Conservation (phyloP, 805 yeast species). For the Candida sanyiensis region DNA sequence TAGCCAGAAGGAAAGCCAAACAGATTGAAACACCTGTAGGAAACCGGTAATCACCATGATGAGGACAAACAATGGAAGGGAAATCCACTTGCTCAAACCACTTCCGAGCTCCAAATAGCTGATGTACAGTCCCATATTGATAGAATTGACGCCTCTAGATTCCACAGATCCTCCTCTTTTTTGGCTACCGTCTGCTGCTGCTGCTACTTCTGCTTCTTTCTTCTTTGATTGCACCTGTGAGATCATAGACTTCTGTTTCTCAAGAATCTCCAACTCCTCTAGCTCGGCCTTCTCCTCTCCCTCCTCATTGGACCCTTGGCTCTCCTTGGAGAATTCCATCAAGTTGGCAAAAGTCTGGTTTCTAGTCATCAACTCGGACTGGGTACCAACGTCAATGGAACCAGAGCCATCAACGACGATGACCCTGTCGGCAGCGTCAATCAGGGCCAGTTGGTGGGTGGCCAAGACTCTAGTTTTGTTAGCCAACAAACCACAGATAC, state of each 20-base stretch:
- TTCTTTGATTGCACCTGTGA: conserved; percentile 21
- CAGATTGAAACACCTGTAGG: conserved; percentile 51
- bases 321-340: conserved; percentile 40
- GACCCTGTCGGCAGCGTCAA: conserved; percentile 63
- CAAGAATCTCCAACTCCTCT: conserved; percentile 21
- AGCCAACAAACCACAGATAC: conserved; percentile 54
- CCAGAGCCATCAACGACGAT: conserved; percentile 60
- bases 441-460: conserved; percentile 75
- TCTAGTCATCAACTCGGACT: conserved; percentile 42
- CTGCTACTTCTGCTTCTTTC: background rate
- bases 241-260: conserved; percentile 17
- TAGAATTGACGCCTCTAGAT: conserved; percentile 17
- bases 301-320: conserved; percentile 14
- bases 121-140: conserved; percentile 31
- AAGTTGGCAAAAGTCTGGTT: conserved; percentile 46
- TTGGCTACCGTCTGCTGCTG: background rate
- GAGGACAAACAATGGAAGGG: conserved; percentile 27
- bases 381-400: conserved; percentile 58
- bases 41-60: conserved; percentile 35
- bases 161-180: conserved; percentile 10
- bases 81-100: conserved; percentile 31
- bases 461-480: conserved; percentile 68
- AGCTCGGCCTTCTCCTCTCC: conserved; percentile 28
- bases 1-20: conserved; percentile 80
- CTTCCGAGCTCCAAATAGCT: conserved; percentile 43